Conservation (phyloP, 1,139 yeast species). For the Candida tetrigidarum region DNA sequence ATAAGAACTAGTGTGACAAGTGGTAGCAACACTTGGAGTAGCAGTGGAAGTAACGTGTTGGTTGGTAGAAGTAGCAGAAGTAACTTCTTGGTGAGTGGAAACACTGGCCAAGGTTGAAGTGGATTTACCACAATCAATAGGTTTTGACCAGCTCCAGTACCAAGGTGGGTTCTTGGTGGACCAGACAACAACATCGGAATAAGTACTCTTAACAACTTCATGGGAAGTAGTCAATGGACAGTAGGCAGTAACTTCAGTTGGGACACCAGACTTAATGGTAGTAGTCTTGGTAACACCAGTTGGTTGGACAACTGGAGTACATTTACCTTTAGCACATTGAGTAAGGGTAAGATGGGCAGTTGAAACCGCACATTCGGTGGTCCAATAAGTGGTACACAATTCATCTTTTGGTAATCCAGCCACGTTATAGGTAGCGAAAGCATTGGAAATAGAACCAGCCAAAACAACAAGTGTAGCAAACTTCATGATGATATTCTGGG, state of each 20-base stretch:
- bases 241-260: slow-evolving; percentile 29
- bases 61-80: not conserved
- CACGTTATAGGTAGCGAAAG: not conserved
- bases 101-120: not conserved
- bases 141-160: slow-evolving; percentile 6
- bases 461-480: slow-evolving; percentile 5
- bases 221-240: slow-evolving; percentile 24
- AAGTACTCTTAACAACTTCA: slow-evolving; percentile 7
- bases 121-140: slow-evolving; percentile 1
- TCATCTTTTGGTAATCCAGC: not conserved
- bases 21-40: slow-evolving; percentile 16
- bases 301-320: slow-evolving; percentile 27
- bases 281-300: slow-evolving; percentile 27
- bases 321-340: slow-evolving; percentile 18
- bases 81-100: too few species aligned
- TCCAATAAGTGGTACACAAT: not conserved
- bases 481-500: slow-evolving; percentile 1
- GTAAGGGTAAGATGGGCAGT: slow-evolving; percentile 29
- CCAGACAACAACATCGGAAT: slow-evolving; percentile 6
- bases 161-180: slow-evolving; percentile 4
- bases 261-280: slow-evolving; percentile 7
- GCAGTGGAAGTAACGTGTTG: slow-evolving; percentile 21
- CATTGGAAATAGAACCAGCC: not conserved
- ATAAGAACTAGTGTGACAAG: not conserved
- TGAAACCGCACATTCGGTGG: slow-evolving; percentile 11